Conservation (phyloP, 2,329 filamentous ascomycete genomes). For the Penicillium hesseltinei region DNA sequence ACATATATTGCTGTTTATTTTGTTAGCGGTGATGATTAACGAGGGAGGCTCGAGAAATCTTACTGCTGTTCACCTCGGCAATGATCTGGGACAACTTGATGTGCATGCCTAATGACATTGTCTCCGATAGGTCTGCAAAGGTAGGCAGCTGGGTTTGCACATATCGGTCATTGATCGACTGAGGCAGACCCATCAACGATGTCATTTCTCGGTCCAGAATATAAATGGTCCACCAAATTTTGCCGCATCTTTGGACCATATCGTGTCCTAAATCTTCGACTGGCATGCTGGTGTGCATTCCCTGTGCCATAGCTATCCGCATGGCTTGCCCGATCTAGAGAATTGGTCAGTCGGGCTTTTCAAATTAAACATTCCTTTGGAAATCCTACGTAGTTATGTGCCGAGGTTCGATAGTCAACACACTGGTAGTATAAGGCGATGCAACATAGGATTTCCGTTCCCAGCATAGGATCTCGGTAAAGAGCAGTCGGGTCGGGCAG, state of each 20-base stretch:
- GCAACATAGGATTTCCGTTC: conserved; percentile 50
- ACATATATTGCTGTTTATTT: conserved; percentile 43
- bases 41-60: conserved; percentile 10
- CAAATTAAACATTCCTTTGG: conserved; percentile 42
- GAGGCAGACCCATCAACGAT: conserved; percentile 53
- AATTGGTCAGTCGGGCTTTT: conserved; percentile 43
- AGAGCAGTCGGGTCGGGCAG: conserved; percentile 45
- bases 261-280: conserved; percentile 46
- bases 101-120: conserved; percentile 46
- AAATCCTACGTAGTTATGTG: conserved; percentile 49
- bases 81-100: conserved; percentile 49
- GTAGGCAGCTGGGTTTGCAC: conserved; percentile 49
- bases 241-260: conserved; percentile 50
- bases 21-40: not conserved
- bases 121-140: conserved; percentile 42
- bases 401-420: conserved; percentile 51
- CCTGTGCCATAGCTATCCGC: conserved; percentile 52
- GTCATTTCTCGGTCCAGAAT: conserved; percentile 56
- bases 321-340: conserved; percentile 55
- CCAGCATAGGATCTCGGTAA: conserved; percentile 44
- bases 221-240: conserved; percentile 58
- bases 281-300: conserved; percentile 55
- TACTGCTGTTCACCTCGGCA: conserved; percentile 47
- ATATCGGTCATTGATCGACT: conserved; percentile 53
- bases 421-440: conserved; percentile 53